These are phyloP conservation scores for Pugionium dolabratum DNA, from an alignment of 345 rosid species.

Conservation along the genomic window DNA sequence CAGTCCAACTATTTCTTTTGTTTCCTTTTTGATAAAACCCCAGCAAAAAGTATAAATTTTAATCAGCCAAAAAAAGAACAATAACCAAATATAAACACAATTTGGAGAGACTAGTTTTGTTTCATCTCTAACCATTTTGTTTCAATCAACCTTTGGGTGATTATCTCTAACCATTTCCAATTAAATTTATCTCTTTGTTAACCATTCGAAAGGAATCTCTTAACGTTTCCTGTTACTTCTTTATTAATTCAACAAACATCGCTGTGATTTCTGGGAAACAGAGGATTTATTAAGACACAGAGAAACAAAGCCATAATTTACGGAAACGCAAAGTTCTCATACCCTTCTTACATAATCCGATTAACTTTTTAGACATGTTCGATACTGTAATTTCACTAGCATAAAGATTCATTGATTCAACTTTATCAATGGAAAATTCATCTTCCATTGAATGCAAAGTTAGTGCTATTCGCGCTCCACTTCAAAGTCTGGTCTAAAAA, in stretches of 20 bases:
- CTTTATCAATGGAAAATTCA: not conserved
- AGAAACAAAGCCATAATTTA: not conserved
- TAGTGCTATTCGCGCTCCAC: constrained; percentile 59
- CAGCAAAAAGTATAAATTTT: too few species aligned
- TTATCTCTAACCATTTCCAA: not conserved
- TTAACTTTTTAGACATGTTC: too few species aligned
- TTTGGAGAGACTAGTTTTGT: not conserved
- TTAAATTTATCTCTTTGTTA: not conserved
- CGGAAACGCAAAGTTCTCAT: too few species aligned
- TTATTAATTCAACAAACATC: not conserved
- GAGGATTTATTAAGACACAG: not conserved
- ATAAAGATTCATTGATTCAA: too few species aligned
- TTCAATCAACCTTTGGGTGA: not conserved
- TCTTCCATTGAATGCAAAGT: constrained; percentile 29
- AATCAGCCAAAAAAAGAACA: too few species aligned
- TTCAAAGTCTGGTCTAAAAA: constrained; percentile 28
- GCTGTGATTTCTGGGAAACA: not conserved
- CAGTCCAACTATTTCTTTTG: too few species aligned
- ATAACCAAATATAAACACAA: too few species aligned
- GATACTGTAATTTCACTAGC: too few species aligned
- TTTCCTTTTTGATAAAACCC: too few species aligned
- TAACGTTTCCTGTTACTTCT: not conserved
- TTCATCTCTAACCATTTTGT: not conserved
- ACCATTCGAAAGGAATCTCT: constrained; percentile 1
- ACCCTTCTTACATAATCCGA: too few species aligned